Conservation (phyloP, 352 stramenopile genomes). For the Achlya hypogyna region DNA sequence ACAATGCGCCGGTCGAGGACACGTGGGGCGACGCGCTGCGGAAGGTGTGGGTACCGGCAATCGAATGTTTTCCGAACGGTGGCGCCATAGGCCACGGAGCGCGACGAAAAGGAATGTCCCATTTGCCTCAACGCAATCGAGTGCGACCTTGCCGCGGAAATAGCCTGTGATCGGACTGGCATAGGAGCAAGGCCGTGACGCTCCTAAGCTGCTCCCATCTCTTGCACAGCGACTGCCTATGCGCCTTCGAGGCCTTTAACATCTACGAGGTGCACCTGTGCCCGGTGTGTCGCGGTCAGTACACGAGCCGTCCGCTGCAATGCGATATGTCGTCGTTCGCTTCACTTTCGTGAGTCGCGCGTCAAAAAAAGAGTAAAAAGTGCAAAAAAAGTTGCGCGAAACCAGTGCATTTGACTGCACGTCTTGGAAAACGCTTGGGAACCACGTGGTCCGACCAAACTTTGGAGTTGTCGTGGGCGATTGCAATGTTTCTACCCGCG, state of each 20-base stretch:
- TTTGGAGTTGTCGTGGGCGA: too few relatives aligned
- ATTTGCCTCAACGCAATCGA: slow-evolving; percentile 74
- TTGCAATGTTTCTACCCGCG: too few relatives aligned
- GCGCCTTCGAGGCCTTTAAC: slow-evolving; percentile 78
- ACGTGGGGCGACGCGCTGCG: slow-evolving; percentile 32
- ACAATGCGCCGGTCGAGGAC: not conserved
- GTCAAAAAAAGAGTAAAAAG: too few relatives aligned
- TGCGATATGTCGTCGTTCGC: slow-evolving; percentile 3
- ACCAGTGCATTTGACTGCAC: not conserved
- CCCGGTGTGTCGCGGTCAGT: slow-evolving; percentile 50
- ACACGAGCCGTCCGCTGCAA: slow-evolving; percentile 1
- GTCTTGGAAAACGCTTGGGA: not conserved
- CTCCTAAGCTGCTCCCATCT: slow-evolving; percentile 73
- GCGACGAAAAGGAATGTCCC: slow-evolving; percentile 56
- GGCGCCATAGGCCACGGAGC: slow-evolving; percentile 28
- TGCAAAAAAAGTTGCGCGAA: not conserved
- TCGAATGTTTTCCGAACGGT: not conserved
- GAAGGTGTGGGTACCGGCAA: slow-evolving; percentile 23
- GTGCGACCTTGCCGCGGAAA: too few relatives aligned
- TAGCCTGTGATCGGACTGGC: too few relatives aligned
- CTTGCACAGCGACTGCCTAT: slow-evolving; percentile 65
- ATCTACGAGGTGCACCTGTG: slow-evolving; percentile 75
- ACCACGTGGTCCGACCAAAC: slow-evolving; percentile 3
- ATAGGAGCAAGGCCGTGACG: slow-evolving; percentile 21
- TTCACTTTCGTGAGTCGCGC: not conserved